Evolutionary conservation across 345 rosid species (phyloP), one percentile per base, ranked within the genome.

Genomic region (Raphanus sativus): DNA sequence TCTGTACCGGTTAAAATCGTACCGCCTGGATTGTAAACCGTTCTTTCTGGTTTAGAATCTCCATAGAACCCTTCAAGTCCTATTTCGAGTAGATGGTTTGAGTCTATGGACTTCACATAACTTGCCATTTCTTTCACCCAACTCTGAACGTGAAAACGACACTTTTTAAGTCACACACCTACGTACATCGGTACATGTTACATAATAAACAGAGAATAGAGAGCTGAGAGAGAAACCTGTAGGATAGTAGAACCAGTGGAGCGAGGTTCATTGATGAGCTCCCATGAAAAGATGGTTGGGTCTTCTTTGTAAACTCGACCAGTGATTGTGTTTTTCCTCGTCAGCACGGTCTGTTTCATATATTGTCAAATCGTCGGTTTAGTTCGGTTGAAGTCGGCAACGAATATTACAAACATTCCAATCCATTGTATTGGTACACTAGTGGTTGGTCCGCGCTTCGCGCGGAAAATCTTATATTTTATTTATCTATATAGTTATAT

Each of bases 41-140:
- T 84, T 81, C 74, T 89, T 15, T 68, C 83, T 1, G 86, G 87
- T 45, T 60, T 42, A 15, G 93, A 87, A 0, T 78, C 64, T 16
- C 94, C 98, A 52, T 91, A 93, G 79, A 87, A 91, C 21, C 98
- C 97, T 84, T 93, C 95, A 0, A 91, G 87, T n/a, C 97, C 98
- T 48, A 87, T 76, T 81, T 89, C 92, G 2, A 91, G 78, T 16
- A 91, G 65, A 68, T 91, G 98, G 60, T 75, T 30, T 2, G 71
- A 66, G 63, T 93, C 96, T 25, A 93, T 85, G 34, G 92, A 85
- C 85, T 93, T 93, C 0, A 87, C 85, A 63, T 87, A 45, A 1
- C 71, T 83, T 1, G 86, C 94, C 97, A 93, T 91, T 75, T 91
- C 92, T 30, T 68, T 50, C 36, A 88, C 73, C 98, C 97, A 93